Evolutionary conservation across 2,329 filamentous ascomycete genomes (phyloP).

Genomic region (Acephala macrosclerotiorum): DNA sequence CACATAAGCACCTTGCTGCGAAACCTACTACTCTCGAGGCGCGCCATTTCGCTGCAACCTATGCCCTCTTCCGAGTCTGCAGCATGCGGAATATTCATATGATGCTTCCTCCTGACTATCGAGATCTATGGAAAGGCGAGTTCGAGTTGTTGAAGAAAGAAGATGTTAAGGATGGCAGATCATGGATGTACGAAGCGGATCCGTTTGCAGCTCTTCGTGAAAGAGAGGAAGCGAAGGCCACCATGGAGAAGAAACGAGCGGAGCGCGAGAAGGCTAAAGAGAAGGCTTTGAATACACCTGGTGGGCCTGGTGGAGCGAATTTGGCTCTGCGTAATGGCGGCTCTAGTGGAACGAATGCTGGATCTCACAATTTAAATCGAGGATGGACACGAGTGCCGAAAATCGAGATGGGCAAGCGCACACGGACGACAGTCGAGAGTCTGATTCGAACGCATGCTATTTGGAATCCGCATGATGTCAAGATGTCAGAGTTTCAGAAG

Average conservation of each 20-base stretch:
- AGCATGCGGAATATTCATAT: constrained; percentile 97
- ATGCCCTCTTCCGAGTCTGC: constrained; percentile 88
- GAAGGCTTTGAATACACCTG: constrained; percentile 70
- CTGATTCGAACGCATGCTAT: constrained; percentile 79
- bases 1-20: constrained; percentile 77
- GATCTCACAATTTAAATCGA: constrained; percentile 56
- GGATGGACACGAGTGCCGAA: constrained; percentile 87
- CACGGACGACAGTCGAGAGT: constrained; percentile 79
- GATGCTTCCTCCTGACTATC: constrained; percentile 90
- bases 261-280: constrained; percentile 73
- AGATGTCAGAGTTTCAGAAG: constrained; percentile 65
- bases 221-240: constrained; percentile 77
- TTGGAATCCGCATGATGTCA: constrained; percentile 85
- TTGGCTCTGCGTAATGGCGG: constrained; percentile 59
- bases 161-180: constrained; percentile 79
- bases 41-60: constrained; percentile 90
- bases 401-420: constrained; percentile 89
- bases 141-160: constrained; percentile 83
- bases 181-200: constrained; percentile 95
- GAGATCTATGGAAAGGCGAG: constrained; percentile 86
- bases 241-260: constrained; percentile 79
- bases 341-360: constrained; percentile 44
- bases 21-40: constrained; percentile 88
- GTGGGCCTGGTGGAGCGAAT: constrained; percentile 56
- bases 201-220: constrained; percentile 85